Percentiles rank a stretch among this genome's conserved stretches.
These are phyloP conservation scores for Verticillium nubilum DNA, from an alignment of 2,329 filamentous ascomycete species.

Conservation along the genomic window DNA sequence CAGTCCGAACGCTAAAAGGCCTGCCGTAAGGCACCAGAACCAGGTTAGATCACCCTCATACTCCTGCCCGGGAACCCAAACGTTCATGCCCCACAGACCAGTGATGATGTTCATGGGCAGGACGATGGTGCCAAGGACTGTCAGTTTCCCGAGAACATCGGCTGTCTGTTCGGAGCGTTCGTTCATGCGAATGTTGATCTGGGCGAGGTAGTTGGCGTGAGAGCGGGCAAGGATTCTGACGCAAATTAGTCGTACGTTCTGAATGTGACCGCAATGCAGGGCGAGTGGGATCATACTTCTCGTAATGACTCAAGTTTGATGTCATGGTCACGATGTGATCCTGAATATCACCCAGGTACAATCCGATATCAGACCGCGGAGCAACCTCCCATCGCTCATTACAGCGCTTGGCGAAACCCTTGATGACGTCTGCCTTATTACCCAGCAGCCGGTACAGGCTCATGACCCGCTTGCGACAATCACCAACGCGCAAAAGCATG, in stretches of 20 bases:
- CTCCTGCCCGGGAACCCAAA: constrained; percentile 89
- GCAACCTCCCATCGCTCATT: constrained; percentile 98
- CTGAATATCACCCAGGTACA: constrained; percentile 97
- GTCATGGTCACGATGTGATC: constrained; percentile 99
- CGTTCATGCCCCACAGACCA: constrained; percentile 98
- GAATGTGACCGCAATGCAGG: constrained; percentile 2
- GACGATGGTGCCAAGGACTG: constrained; percentile 93
- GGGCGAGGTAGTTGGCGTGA: constrained; percentile 96
- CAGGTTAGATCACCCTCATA: constrained; percentile 67
- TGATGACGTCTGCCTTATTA: constrained; percentile 98
- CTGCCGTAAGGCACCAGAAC: constrained; percentile 71
- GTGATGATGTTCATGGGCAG: constrained; percentile 99
- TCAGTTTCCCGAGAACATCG: constrained; percentile 90
- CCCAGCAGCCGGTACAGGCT: constrained; percentile 85
- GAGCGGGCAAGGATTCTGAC: constrained; percentile 78
- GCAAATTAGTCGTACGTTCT: neutral
- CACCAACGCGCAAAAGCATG: constrained; percentile 88
- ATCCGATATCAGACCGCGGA: constrained; percentile 89
- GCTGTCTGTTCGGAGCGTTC: constrained; percentile 94
- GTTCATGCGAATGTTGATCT: constrained; percentile 99
- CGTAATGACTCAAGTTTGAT: constrained; percentile 89
- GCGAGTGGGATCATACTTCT: constrained; percentile 60
- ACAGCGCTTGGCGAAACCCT: constrained; percentile 96
- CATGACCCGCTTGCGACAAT: constrained; percentile 97
- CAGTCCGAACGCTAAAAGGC: constrained; percentile 72